phyloP scores from a whole-genome alignment of 2,329 filamentous ascomycete species.

The Trichothecium roseum region DNA sequence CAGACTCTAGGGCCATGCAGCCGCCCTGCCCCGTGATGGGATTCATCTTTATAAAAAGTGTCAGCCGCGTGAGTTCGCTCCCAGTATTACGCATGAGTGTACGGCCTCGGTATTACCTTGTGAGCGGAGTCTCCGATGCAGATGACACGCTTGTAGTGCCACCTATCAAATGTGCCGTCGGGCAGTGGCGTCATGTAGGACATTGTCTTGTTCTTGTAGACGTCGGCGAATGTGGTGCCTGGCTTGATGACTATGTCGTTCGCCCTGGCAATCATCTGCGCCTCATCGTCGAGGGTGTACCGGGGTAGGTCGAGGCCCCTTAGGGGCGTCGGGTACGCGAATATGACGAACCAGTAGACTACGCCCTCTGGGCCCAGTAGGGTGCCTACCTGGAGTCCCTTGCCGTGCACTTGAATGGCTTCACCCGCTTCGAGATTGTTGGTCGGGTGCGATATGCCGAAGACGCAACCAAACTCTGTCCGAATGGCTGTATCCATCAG shows the following conservation, averaged over 20 bases:
- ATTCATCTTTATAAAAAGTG: too few species aligned
- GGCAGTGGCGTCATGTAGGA: slow-evolving; percentile 20
- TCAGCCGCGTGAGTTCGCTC: too few species aligned
- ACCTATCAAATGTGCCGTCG: slow-evolving; percentile 19
- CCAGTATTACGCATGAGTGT: too few species aligned
- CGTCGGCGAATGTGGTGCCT: slow-evolving; percentile 13
- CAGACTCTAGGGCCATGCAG: too few species aligned
- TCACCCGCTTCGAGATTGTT: neutral
- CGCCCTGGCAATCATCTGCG: slow-evolving; percentile 14
- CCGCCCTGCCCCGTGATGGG: too few species aligned
- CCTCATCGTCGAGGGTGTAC: neutral
- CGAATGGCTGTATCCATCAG: too few species aligned
- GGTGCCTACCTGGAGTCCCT: neutral
- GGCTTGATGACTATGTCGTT: slow-evolving; percentile 11
- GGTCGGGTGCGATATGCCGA: too few species aligned
- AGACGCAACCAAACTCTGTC: too few species aligned
- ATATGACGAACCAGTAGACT: slow-evolving; percentile 1
- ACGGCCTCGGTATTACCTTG: slow-evolving; percentile 14
- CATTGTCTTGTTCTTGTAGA: slow-evolving; percentile 14
- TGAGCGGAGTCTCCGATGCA: slow-evolving; percentile 20
- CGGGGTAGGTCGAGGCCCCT: neutral
- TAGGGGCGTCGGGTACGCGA: neutral
- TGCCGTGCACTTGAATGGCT: neutral
- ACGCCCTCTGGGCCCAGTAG: neutral
- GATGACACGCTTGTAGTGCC: slow-evolving; percentile 19